Base-by-base conservation (phyloP, 805 yeast species). In the Scheffersomyces stipitis region DNA sequence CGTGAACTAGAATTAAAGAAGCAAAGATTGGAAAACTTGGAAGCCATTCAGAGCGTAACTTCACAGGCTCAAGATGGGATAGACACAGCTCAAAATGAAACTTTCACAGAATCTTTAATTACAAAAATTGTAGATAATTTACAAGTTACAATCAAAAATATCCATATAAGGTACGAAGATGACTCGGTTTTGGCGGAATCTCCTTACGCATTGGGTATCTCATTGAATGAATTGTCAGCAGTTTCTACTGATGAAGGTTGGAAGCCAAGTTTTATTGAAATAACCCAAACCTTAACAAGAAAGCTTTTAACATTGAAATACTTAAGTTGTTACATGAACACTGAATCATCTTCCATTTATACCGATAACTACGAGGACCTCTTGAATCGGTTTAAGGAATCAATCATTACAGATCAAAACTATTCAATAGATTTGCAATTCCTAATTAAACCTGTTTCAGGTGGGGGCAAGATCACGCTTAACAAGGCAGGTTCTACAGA, bases 101-200 rank as follows among this genome's bases (percentile, higher is more conserved):
- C 88, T 27, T 93, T 93, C 59, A 81, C 95, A 9, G 96, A 89
- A 49, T 80, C 88, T 30, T 70, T 93, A 41, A 73, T 89, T 5
- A 85, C 96, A 1, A 95, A 95, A 58, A 83, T 93, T 45, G 83
- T 91, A 16, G 98, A 93, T 60, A 93, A 93, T 55, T 65, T 95
- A 36, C 99, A 93, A 59, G 76, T 93, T 9, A 86, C 96, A 2
- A 86, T 93, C 46, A 86, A 82, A 50, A 88, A 87, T 54, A 93
- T 93, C 45, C 99, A 93, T 59, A 60, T 93, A 15, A 73, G 99
- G 39, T 93, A 90, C 53, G 99, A 95, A 53, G 99, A 93, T 62
- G 73, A 71, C 40, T 66, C 75, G 5, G 73, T 78, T 4, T 81
- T 87, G 46, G 81, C 95, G 0, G 83, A 81, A 39, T 54, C 58